Conservation (phyloP, 257 asterid genomes). For the Ehretia macrophylla region DNA sequence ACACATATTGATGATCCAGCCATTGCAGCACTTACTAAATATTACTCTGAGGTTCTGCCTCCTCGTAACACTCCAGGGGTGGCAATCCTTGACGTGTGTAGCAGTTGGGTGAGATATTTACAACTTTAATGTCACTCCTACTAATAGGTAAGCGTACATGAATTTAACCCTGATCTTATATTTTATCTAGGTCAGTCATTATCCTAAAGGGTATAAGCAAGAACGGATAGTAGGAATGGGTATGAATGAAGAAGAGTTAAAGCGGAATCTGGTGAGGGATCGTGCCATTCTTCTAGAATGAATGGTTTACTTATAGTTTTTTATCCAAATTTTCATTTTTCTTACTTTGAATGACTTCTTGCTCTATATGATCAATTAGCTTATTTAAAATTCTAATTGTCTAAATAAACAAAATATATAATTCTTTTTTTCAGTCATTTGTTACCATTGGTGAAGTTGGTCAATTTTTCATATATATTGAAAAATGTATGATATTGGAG, state of each 20-base stretch:
- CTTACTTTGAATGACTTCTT: neutral
- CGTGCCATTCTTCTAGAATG: neutral
- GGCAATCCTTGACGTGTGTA: slow-evolving; percentile 90
- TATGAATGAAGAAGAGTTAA: slow-evolving; percentile 85
- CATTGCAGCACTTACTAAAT: slow-evolving; percentile 79
- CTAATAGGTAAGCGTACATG: neutral
- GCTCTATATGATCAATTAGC: neutral
- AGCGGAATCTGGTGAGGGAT: slow-evolving; percentile 72
- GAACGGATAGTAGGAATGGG: slow-evolving; percentile 83
- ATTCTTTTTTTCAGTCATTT: too few species aligned
- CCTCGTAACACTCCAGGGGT: slow-evolving; percentile 75
- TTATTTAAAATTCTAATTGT: too few species aligned
- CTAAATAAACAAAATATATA: too few species aligned
- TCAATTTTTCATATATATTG: too few species aligned
- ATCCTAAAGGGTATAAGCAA: slow-evolving; percentile 90
- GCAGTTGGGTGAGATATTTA: slow-evolving; percentile 78
- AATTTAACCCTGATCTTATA: slow-evolving; percentile 17
- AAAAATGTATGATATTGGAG: too few species aligned
- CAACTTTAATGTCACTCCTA: slow-evolving; percentile 1
- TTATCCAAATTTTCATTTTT: too few species aligned
- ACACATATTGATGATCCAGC: slow-evolving; percentile 97
- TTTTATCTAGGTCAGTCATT: slow-evolving; percentile 83
- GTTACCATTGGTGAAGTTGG: too few species aligned
- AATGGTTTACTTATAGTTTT: too few species aligned
- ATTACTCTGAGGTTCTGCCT: slow-evolving; percentile 72